These are phyloP conservation scores for Heliocybe sulcata DNA, from an alignment of 1,284 basidiomycete genomes.

Conservation along the genomic window DNA sequence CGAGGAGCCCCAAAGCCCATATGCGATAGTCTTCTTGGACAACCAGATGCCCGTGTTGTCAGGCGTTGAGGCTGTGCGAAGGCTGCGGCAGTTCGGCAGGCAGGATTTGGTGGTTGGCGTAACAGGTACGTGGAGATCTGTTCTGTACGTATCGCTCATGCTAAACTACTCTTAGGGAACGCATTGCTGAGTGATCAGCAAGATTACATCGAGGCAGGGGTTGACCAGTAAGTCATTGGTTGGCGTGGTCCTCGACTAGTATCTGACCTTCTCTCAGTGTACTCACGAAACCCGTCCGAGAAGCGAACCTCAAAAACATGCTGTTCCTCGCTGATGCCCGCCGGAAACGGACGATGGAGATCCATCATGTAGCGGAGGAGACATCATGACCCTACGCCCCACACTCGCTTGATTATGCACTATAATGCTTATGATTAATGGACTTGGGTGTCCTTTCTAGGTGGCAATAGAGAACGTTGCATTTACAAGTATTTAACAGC, in stretches of 20 bases:
- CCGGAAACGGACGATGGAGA: slow-evolving; percentile 10
- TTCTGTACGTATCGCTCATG: neutral
- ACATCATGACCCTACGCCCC: neutral
- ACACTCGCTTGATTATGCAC: neutral
- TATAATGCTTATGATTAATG: neutral
- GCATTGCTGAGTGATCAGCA: slow-evolving; percentile 64
- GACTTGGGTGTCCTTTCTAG: neutral
- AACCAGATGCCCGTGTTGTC: slow-evolving; percentile 86
- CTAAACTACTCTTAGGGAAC: slow-evolving; percentile 34
- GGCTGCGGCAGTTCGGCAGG: neutral
- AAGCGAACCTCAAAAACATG: slow-evolving; percentile 27
- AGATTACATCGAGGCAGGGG: slow-evolving; percentile 74
- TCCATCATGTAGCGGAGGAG: neutral
- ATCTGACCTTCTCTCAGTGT: slow-evolving; percentile 14
- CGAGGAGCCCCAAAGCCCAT: slow-evolving; percentile 26
- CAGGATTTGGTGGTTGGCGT: slow-evolving; percentile 3
- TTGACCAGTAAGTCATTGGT: slow-evolving; percentile 51
- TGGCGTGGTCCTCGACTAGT: neutral
- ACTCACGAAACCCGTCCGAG: slow-evolving; percentile 29
- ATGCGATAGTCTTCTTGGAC: slow-evolving; percentile 76
- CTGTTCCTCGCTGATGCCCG: slow-evolving; percentile 26
- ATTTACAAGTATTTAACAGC: neutral
- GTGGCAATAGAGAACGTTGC: neutral
- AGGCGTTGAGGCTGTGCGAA: slow-evolving; percentile 61
- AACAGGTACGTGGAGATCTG: neutral